Evolutionary conservation across 257 asterid species (phyloP), one percentile per base, ranked within the genome.

Genomic region (Petunia axillaris): DNA sequence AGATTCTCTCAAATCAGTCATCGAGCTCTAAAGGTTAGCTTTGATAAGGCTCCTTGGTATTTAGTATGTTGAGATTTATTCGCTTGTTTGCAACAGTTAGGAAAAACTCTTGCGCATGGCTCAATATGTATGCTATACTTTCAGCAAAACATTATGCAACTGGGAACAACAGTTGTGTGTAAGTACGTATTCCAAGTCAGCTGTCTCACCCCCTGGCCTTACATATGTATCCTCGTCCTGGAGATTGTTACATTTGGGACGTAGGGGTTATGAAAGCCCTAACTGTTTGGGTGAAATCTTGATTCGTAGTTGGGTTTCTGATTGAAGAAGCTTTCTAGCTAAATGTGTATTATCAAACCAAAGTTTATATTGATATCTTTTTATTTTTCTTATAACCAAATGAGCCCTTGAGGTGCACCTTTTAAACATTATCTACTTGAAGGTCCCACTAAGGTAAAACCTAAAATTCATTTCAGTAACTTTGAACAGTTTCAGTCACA

Each of bases 1-100:
- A 58, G 85, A 87, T 95, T 81, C 97, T 97, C 80, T 85, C 91
- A 8, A 82, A 78, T 36, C 39, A 70, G 41, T 16, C 76, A 5
- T 0, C 52, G 1, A 70, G 9, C 58, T 83, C 50, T 75, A 84
- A 77, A 87, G 97, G 98, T 92, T 79, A 65, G 85, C 65, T 40
- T 73, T 63, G 3, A 8, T 58, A 80, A 70, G 41, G 76, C 76
- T 44, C 76, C 44, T 44, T 0, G 1, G 16, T 68, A 68, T 44
- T 10, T 70, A 9, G 58, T 5, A 70, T 70, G 16, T 16, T 46
- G 16, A 46, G 10, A 46, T 65, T 64, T 64, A 39, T 38, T 63
- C 7, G 15, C 3, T 37, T 63, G 68, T 63, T 64, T 64, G 71
- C 71, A 64, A 37, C 10, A 64, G 38, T 38, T 11, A 5, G 13